These are phyloP conservation scores for Breynia disticha DNA, from an alignment of 441 rosid species.

Conservation along the genomic window DNA sequence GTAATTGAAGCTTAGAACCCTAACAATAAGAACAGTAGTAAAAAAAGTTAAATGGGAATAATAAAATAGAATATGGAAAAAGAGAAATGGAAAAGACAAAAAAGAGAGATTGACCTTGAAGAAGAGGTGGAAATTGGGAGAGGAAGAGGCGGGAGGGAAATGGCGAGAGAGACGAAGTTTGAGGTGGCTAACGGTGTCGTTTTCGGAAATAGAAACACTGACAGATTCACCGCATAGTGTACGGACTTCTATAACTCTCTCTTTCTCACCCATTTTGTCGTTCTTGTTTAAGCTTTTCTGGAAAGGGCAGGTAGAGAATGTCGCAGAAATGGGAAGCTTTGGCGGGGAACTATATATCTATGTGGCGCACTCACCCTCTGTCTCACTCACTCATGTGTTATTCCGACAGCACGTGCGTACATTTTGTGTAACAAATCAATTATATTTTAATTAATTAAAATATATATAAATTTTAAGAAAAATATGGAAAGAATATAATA, in stretches of 20 bases:
- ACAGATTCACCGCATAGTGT: constrained; percentile 55
- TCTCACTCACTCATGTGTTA: background rate
- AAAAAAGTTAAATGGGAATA: background rate
- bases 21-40: constrained; percentile 13
- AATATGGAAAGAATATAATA: no score
- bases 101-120: constrained; percentile 39
- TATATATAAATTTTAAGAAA: no score
- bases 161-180: constrained; percentile 42
- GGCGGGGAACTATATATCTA: background rate
- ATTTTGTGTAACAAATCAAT: no score
- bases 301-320: background rate
- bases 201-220: constrained; percentile 23
- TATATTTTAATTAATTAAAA: no score
- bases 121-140: constrained; percentile 66
- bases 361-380: background rate
- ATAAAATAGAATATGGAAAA: background rate
- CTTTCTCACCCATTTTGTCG: constrained; percentile 3
- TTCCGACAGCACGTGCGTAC: background rate
- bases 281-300: background rate
- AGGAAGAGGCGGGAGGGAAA: constrained; percentile 57
- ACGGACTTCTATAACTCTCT: constrained; percentile 46
- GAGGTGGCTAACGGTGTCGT: constrained; percentile 42
- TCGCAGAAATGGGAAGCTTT: background rate
- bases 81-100: background rate
- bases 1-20: constrained; percentile 59